Percentiles rank a stretch among this genome's conserved stretches.
Conservation (phyloP, 495 filamentous ascomycete species). For the Daldinia bambusicola region DNA sequence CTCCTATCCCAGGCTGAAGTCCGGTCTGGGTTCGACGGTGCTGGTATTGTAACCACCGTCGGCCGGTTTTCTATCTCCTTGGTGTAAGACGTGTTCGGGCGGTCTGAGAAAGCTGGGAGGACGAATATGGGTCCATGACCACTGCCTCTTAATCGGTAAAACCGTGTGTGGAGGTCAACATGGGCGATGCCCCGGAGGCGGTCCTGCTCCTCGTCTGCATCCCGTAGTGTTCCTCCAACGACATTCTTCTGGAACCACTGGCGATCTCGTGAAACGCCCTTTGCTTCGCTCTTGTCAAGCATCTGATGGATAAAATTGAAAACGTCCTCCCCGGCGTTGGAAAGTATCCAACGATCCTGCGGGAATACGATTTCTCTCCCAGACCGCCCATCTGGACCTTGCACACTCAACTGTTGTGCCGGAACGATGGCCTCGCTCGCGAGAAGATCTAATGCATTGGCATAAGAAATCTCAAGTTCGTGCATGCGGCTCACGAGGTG, state of each 20-base stretch:
- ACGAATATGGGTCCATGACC: constrained; percentile 59
- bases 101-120: constrained; percentile 58
- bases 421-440: constrained; percentile 61
- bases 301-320: constrained; percentile 54
- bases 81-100: constrained; percentile 56
- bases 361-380: constrained; percentile 57
- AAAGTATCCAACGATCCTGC: constrained; percentile 64
- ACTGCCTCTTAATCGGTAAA: constrained; percentile 57
- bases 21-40: constrained; percentile 50
- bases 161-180: constrained; percentile 57
- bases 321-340: constrained; percentile 61
- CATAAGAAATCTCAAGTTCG: constrained; percentile 61
- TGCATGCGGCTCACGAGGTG: constrained; percentile 60
- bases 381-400: constrained; percentile 52
- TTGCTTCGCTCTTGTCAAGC: constrained; percentile 58
- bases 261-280: constrained; percentile 43
- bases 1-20: constrained; percentile 52
- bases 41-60: constrained; percentile 55
- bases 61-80: constrained; percentile 55
- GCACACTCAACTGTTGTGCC: constrained; percentile 47
- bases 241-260: constrained; percentile 42
- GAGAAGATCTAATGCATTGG: constrained; percentile 58
- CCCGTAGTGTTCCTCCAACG: constrained; percentile 43
- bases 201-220: constrained; percentile 23
- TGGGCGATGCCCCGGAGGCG: constrained; percentile 54